These are phyloP conservation scores for Leptographium procerum DNA, from an alignment of 2,329 filamentous ascomycete genomes.

Conservation along the genomic window DNA sequence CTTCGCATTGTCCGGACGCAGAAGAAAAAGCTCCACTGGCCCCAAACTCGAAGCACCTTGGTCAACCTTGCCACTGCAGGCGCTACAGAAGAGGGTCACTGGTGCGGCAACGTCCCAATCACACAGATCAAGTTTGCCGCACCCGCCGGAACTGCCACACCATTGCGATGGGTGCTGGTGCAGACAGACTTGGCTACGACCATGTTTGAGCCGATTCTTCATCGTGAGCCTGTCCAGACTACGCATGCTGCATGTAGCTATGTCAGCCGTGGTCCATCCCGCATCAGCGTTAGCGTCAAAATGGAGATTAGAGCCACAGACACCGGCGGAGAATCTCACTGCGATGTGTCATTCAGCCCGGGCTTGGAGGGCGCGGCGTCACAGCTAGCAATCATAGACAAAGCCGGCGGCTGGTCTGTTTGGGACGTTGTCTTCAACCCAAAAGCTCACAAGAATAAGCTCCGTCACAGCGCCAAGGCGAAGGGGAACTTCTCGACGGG, in stretches of 20 bases:
- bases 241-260: constrained; percentile 6
- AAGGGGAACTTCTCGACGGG: constrained; percentile 27
- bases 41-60: constrained; percentile 28
- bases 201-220: constrained; percentile 39
- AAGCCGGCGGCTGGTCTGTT: constrained; percentile 53
- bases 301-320: constrained; percentile 37
- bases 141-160: constrained; percentile 23
- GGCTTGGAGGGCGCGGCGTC: constrained; percentile 33
- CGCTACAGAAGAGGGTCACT: constrained; percentile 33
- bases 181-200: constrained; percentile 41
- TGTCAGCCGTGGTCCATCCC: constrained; percentile 27
- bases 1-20: constrained; percentile 43
- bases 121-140: constrained; percentile 37
- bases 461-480: constrained; percentile 17
- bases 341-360: constrained; percentile 56
- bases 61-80: constrained; percentile 36
- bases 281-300: constrained; percentile 44
- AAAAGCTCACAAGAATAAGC: constrained; percentile 21
- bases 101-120: constrained; percentile 41
- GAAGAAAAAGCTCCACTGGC: constrained; percentile 44
- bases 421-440: constrained; percentile 43
- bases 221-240: constrained; percentile 20
- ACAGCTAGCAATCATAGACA: constrained; percentile 56
- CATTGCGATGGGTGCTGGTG: constrained; percentile 37
- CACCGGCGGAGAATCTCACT: constrained; percentile 44